Evolutionary conservation across 352 stramenopile species (phyloP).

Genomic region (Elongisporangium prolatum): DNA sequence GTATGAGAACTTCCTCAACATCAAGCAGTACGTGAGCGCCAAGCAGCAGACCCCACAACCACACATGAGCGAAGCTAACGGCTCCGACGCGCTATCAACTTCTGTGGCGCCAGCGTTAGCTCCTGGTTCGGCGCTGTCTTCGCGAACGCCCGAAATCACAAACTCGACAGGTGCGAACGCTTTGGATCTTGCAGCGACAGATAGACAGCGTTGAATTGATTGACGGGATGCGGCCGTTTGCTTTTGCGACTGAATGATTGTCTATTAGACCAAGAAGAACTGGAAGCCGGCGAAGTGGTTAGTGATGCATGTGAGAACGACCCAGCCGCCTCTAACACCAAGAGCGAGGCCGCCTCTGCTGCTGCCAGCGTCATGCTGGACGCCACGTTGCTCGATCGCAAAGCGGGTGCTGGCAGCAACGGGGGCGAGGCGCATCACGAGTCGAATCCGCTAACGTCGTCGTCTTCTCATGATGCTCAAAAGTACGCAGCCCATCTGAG

Average conservation of each 20-base stretch:
- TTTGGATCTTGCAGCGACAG: too few species aligned
- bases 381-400: neutral
- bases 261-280: slow-evolving; percentile 36
- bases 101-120: slow-evolving; percentile 1
- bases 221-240: slow-evolving; percentile 3
- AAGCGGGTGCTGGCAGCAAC: neutral
- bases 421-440: neutral
- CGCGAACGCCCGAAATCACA: slow-evolving; percentile 24
- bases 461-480: neutral
- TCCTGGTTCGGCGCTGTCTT: too few species aligned
- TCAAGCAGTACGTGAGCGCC: slow-evolving; percentile 29
- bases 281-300: slow-evolving; percentile 59
- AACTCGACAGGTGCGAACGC: slow-evolving; percentile 52
- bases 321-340: neutral
- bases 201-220: neutral
- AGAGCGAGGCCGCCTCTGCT: neutral
- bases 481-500: neutral
- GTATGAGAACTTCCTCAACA: slow-evolving; percentile 52
- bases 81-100: neutral
- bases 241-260: slow-evolving; percentile 2
- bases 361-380: neutral
- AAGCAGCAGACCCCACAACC: neutral
- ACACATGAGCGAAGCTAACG: neutral
- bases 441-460: neutral
- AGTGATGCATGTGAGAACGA: slow-evolving; percentile 24